Base-by-base conservation (phyloP, 805 yeast genomes). In the Metschnikowia similis region DNA sequence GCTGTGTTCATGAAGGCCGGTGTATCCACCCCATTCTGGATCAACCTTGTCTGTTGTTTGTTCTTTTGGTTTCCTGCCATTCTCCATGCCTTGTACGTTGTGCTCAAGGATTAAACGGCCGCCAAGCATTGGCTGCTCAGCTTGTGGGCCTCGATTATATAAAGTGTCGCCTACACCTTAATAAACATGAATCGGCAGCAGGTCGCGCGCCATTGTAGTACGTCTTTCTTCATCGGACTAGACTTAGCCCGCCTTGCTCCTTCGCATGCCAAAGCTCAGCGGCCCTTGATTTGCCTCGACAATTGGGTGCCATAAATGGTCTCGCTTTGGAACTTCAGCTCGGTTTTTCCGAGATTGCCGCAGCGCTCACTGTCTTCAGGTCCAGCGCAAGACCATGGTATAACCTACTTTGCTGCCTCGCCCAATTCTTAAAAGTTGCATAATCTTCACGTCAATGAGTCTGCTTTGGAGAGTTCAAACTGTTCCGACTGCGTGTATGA, bases 21-120 rank as follows among this genome's bases (percentile, higher is more conserved):
- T 54, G 75, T 81, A 57, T 81, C 87, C 56, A 71, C 76, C 46
- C 86, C 78, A 47, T 80, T 85, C 62, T 70, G 85, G 66, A 77
- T 86, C 64, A 85, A 84, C 75, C 63, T 83, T 57, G 66, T 84
- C 52, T 76, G 83, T 59, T 82, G 86, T 74, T 53, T 74, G 58
- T 83, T 79, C 65, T 68, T 75, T 56, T 83, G 84, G 83, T 84
- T 86, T 84, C 94, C 94, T 62, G 91, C 84, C 71, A 85, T 85
- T 69, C 69, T 86, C 57, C 89, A 85, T 64, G 92, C 92, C 48
- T 66, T 84, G 57, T 86, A 82, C 70, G 70, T 84, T 62, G 88
- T 81, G 35, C 60, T 72, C 51, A 64, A 59, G 48, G 52, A 51
- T 41, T 54, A 54, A 48, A 38, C 28, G 26, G 6, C 6, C 27